Evolutionary conservation across 2,329 filamentous ascomycete species (phyloP).

Genomic region (Decorospora gaudefroyi): DNA sequence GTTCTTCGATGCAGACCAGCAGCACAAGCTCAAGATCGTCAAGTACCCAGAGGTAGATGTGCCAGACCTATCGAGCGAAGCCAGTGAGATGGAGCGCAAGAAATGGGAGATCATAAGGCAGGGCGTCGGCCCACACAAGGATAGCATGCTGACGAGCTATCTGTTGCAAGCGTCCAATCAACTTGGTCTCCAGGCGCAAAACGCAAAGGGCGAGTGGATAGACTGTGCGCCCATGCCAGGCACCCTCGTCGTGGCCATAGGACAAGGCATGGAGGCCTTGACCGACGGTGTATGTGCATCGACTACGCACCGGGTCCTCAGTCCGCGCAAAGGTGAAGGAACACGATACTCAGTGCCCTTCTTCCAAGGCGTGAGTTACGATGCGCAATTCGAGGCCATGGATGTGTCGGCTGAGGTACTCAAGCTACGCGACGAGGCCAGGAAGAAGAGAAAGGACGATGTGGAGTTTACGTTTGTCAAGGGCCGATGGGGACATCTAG

Average conservation of each 20-base stretch:
- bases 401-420: constrained; percentile 67
- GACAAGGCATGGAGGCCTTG: constrained; percentile 83
- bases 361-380: constrained; percentile 83
- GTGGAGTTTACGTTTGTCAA: constrained; percentile 84
- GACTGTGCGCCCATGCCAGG: constrained; percentile 76
- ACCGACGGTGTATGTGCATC: constrained; percentile 79
- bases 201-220: constrained; percentile 76
- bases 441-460: constrained; percentile 65
- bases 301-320: constrained; percentile 84
- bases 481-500: constrained; percentile 68
- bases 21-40: constrained; percentile 89
- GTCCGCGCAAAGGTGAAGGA: constrained; percentile 69
- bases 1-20: constrained; percentile 73
- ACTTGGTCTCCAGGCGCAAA: constrained; percentile 79
- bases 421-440: constrained; percentile 64
- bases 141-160: constrained; percentile 81
- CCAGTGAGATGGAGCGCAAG: constrained; percentile 43
- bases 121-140: constrained; percentile 78
- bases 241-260: constrained; percentile 84
- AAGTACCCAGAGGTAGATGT: constrained; percentile 72
- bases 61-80: constrained; percentile 32
- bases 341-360: constrained; percentile 81
- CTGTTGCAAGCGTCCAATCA: constrained; percentile 80
- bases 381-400: constrained; percentile 78
- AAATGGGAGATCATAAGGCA: constrained; percentile 61